phyloP scores from a whole-genome alignment of 2,329 filamentous ascomycete genomes.

The Fusarium sp. region DNA sequence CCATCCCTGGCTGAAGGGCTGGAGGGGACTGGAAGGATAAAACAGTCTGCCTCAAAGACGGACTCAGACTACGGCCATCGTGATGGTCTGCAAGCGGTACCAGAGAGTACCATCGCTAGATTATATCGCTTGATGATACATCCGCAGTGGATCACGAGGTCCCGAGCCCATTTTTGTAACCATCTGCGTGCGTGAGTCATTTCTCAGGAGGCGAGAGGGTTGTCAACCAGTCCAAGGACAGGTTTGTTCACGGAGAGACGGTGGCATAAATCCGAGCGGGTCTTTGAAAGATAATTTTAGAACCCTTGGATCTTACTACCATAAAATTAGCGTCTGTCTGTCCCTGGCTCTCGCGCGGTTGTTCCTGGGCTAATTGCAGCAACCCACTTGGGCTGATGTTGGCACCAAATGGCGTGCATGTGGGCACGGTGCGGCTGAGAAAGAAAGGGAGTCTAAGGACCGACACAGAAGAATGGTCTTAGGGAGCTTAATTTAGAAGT shows the following conservation, averaged over 20 bases:
- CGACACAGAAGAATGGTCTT: no score
- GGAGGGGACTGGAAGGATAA: neutral
- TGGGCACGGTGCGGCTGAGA: neutral
- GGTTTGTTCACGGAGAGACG: no score
- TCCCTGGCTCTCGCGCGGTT: neutral
- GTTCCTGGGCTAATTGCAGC: neutral
- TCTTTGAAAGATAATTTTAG: neutral
- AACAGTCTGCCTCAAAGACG: neutral
- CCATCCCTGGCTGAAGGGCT: constrained; percentile 16
- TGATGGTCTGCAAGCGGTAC: no score
- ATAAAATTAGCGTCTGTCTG: neutral
- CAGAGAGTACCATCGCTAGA: neutral
- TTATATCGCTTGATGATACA: neutral
- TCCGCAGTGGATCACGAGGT: neutral
- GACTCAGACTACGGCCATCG: neutral
- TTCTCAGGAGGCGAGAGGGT: no score
- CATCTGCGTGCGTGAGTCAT: neutral
- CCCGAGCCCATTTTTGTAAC: neutral
- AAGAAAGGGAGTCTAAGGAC: neutral
- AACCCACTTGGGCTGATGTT: neutral
- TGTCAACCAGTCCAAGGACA: no score
- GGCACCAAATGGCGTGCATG: neutral
- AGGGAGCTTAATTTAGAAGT: neutral
- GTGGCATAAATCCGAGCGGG: no score
- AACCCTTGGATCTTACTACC: neutral